A percentile compares a stretch with the other conserved stretches of the same genome.
Evolutionary conservation across 1,139 yeast species (phyloP).

Genomic region (Yamadazyma diddensiae): DNA sequence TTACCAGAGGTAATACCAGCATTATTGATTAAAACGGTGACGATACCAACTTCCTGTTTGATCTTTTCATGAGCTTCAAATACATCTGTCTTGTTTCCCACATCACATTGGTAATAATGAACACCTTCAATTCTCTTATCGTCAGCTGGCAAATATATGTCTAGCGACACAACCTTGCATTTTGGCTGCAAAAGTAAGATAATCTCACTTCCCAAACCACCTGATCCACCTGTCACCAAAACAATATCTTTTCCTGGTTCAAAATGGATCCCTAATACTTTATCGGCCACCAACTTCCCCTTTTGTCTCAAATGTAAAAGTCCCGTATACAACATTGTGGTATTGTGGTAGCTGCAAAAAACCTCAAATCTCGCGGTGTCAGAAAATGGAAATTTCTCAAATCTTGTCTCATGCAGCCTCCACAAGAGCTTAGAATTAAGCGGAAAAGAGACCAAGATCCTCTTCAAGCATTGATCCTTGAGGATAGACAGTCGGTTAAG

Average conservation of each 20-base stretch:
- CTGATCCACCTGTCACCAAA: slow-evolving; percentile 78
- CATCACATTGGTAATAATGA: slow-evolving; percentile 64
- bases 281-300: slow-evolving; percentile 29
- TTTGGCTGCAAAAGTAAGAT: slow-evolving; percentile 21
- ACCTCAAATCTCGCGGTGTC: too few relatives aligned
- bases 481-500: slow-evolving; percentile 38
- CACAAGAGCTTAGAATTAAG: slow-evolving; percentile 73
- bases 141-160: slow-evolving; percentile 43
- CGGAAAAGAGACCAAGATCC: slow-evolving; percentile 86
- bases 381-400: not conserved
- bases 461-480: slow-evolving; percentile 64
- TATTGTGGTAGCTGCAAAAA: slow-evolving; percentile 1
- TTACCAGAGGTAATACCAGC: slow-evolving; percentile 74
- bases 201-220: slow-evolving; percentile 74
- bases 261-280: slow-evolving; percentile 47
- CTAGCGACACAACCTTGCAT: slow-evolving; percentile 58
- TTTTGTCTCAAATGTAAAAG: slow-evolving; percentile 24
- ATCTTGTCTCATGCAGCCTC: slow-evolving; percentile 41
- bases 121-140: slow-evolving; percentile 39
- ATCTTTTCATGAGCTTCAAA: slow-evolving; percentile 35
- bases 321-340: slow-evolving; percentile 9
- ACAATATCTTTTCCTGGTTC: slow-evolving; percentile 56
- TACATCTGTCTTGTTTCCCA: slow-evolving; percentile 49
- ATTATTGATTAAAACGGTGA: slow-evolving; percentile 72
- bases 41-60: slow-evolving; percentile 49